Evolutionary conservation across 73 alveolate species (phyloP), one percentile per base, ranked within the genome.

Genomic region (Breviolum minutum): DNA sequence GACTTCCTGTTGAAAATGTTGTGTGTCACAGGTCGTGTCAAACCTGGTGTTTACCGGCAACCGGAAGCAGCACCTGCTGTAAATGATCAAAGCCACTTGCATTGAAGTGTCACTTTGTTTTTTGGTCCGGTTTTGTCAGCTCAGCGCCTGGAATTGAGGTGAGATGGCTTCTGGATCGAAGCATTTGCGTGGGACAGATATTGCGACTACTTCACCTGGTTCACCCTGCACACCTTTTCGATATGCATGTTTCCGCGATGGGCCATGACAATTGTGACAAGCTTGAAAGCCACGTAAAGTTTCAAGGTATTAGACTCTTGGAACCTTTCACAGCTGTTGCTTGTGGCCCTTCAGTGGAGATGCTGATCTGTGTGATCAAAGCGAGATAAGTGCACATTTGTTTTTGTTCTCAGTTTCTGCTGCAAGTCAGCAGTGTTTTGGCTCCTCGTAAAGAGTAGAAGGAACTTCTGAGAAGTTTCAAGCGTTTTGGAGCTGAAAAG

Each of bases 11-110:
- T 20, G 0, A 0, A 30, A 40, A 6, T 87, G 40, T 13, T 29
- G 27, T 7, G 40, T 20, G 13, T 24, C 32, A 27, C 30, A 91
- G 97, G 97, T 60, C 97, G 97, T 17, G 97, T 91, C n/a, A 91
- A 91, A 63, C 97, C 97, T 26, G 97, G 97, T 40, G 88, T 91
- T 14, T 91, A 32, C 76, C 97, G 87, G 63, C 76, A 91, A 79
- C 97, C 85, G 4, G 74, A 24, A 17, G 27, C 81, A 63, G 62
- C 63, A 74, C 97, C 97, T 61, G 30, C 82, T 10, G 85, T 8
- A 71, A 71, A 71, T 19, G 83, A 8, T 26, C 19, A 26, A 73
- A 73, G 83, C 27, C 71, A 10, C 71, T 13, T 32, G 60, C 69
- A 9, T 14, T 71, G 48, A 17, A 48, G 60, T 8, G 30, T 54